These are phyloP conservation scores for Paraconiothyrium sp. DNA, from an alignment of 2,329 filamentous ascomycete genomes.

Conservation along the genomic window DNA sequence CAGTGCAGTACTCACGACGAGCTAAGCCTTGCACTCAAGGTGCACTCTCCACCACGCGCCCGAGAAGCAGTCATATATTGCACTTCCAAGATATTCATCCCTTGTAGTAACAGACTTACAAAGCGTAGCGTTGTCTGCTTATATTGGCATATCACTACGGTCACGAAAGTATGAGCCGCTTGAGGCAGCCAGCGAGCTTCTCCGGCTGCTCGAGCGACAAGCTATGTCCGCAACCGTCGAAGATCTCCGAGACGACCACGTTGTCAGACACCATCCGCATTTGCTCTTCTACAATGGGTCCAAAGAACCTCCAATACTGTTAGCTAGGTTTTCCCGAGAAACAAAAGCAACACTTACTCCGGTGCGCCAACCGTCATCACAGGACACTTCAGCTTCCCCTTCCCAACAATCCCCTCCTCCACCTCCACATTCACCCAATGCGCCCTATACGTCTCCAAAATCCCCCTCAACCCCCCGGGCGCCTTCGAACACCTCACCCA, in stretches of 20 bases:
- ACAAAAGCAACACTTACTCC: not conserved
- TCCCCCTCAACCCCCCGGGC: slow-evolving; percentile 1
- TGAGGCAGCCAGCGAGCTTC: not conserved
- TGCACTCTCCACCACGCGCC: no score
- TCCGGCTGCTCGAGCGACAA: not conserved
- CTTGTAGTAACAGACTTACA: no score
- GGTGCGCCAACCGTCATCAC: slow-evolving; percentile 8
- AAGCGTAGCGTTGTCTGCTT: not conserved
- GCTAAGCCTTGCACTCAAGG: no score
- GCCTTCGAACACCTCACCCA: slow-evolving; percentile 4
- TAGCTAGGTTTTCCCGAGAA: not conserved
- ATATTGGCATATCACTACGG: not conserved
- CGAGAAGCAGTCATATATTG: no score
- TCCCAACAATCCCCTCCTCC: not conserved
- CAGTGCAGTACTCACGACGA: no score
- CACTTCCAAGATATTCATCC: no score
- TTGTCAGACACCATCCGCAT: slow-evolving; percentile 2
- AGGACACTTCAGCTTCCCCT: slow-evolving; percentile 6
- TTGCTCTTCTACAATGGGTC: slow-evolving; percentile 4
- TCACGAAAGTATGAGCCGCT: not conserved
- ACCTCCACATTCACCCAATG: slow-evolving; percentile 8
- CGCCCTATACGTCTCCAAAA: slow-evolving; percentile 7
- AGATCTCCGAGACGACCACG: not conserved
- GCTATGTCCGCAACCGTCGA: slow-evolving; percentile 1
- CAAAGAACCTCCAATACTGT: slow-evolving; percentile 1